phyloP scores from a whole-genome alignment of 148 eudicot species.

The Silene conica region DNA sequence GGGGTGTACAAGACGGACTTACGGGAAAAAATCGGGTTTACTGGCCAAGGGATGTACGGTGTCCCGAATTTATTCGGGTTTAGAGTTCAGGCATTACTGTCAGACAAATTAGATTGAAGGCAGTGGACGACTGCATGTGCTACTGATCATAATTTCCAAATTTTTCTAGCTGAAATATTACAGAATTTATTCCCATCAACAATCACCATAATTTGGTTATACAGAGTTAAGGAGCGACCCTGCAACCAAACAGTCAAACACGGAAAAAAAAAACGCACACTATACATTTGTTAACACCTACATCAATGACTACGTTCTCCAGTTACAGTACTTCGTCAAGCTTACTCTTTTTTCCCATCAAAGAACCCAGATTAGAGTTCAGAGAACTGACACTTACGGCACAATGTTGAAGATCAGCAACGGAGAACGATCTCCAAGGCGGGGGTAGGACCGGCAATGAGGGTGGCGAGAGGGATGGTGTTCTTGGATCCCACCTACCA shows the following conservation, averaged over 20 bases:
- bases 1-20: too few relatives aligned
- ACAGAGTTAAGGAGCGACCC: not conserved
- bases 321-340: constrained; percentile 29
- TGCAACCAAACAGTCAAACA: not conserved
- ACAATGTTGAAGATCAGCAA: constrained; percentile 58
- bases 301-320: constrained; percentile 7
- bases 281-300: constrained; percentile 21
- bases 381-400: constrained; percentile 25
- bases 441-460: constrained; percentile 22
- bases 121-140: too few relatives aligned
- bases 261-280: constrained; percentile 2
- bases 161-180: not conserved
- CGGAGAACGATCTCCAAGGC: constrained; percentile 55
- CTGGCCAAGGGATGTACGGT: too few relatives aligned
- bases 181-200: not conserved
- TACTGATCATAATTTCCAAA: too few relatives aligned
- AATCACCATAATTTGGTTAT: not conserved
- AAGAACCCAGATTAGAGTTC: constrained; percentile 22
- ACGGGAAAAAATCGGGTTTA: too few relatives aligned
- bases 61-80: too few relatives aligned
- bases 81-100: too few relatives aligned
- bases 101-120: too few relatives aligned
- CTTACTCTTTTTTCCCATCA: constrained; percentile 27
- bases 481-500: not conserved
- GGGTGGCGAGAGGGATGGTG: constrained; percentile 19